phyloP scores from a whole-genome alignment of 768 basidiomycete species.

The Phylloporus rhodoxanthus region DNA sequence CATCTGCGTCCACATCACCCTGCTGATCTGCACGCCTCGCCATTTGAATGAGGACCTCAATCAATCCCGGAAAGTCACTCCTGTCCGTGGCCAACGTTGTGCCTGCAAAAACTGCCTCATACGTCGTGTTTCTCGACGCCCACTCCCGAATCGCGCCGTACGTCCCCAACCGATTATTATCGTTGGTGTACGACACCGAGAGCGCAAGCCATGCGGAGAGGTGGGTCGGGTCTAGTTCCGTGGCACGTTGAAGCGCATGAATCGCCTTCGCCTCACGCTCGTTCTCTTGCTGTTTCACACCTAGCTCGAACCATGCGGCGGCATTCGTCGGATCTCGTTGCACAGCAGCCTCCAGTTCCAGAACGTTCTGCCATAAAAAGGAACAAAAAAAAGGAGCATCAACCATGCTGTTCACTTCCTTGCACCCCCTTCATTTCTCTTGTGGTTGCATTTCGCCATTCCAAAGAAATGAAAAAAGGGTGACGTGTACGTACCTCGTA shows the following conservation, averaged over 20 bases:
- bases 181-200: constrained; percentile 87
- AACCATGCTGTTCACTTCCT: constrained; percentile 11
- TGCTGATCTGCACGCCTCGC: constrained; percentile 47
- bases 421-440: constrained; percentile 1
- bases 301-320: constrained; percentile 82
- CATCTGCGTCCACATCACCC: constrained; percentile 80
- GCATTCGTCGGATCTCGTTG: constrained; percentile 70
- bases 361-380: constrained; percentile 54
- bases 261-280: constrained; percentile 91
- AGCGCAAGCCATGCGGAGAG: constrained; percentile 86
- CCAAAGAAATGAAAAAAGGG: constrained; percentile 9
- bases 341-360: constrained; percentile 86
- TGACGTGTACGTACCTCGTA: constrained; percentile 36
- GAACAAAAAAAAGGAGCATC: constrained; percentile 12
- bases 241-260: constrained; percentile 71
- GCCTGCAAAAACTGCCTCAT: constrained; percentile 41
- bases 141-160: constrained; percentile 81
- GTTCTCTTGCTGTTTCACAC: constrained; percentile 96
- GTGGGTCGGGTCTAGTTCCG: constrained; percentile 73
- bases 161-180: constrained; percentile 67
- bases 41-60: constrained; percentile 77
- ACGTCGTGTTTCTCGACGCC: constrained; percentile 57
- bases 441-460: constrained; percentile 5
- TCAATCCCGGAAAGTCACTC: constrained; percentile 44
- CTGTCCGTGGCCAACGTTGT: constrained; percentile 26